A percentile compares a stretch with the other conserved stretches of the same genome.
Evolutionary conservation across 495 filamentous ascomycete species (phyloP).

Genomic region (Daldinia caldariorum): DNA sequence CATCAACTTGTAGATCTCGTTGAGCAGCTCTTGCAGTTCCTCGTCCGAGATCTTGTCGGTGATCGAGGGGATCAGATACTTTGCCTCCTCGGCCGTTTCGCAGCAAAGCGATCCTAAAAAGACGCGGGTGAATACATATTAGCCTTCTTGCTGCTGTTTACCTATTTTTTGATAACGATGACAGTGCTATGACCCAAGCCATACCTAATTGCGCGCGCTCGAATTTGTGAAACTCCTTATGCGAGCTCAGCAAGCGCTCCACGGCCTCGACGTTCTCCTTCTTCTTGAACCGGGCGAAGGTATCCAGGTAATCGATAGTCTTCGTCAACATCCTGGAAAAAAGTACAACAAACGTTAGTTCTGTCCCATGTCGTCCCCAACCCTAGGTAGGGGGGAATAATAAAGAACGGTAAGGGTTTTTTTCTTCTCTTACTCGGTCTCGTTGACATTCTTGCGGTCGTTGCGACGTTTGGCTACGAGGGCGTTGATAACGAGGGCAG

Average conservation of each 20-base stretch:
- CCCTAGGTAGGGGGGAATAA: slow-evolving; percentile 1
- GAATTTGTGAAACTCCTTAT: slow-evolving; percentile 85
- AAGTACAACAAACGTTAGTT: slow-evolving; percentile 14
- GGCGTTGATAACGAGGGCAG: slow-evolving; percentile 88
- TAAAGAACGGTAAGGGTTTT: slow-evolving; percentile 8
- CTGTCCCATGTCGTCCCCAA: background rate
- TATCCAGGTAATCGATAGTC: slow-evolving; percentile 89
- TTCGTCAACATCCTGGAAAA: slow-evolving; percentile 71
- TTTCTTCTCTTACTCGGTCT: slow-evolving; percentile 65
- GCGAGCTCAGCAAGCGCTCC: slow-evolving; percentile 78
- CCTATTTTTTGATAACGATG: background rate
- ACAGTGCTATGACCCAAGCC: slow-evolving; percentile 36
- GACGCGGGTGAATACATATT: slow-evolving; percentile 2
- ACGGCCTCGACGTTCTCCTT: slow-evolving; percentile 94
- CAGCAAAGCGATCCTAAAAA: slow-evolving; percentile 84
- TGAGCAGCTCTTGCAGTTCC: slow-evolving; percentile 84
- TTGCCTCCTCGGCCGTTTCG: slow-evolving; percentile 92
- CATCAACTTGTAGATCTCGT: slow-evolving; percentile 86
- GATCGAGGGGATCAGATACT: slow-evolving; percentile 92
- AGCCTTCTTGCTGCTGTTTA: background rate
- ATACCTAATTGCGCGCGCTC: slow-evolving; percentile 92
- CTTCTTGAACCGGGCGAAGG: slow-evolving; percentile 93
- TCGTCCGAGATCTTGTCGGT: slow-evolving; percentile 87
- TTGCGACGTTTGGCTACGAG: slow-evolving; percentile 78
- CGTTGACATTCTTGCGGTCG: slow-evolving; percentile 70